Evolutionary conservation across 2,329 filamentous ascomycete species (phyloP).

Genomic region (Seiridium unicorne): DNA sequence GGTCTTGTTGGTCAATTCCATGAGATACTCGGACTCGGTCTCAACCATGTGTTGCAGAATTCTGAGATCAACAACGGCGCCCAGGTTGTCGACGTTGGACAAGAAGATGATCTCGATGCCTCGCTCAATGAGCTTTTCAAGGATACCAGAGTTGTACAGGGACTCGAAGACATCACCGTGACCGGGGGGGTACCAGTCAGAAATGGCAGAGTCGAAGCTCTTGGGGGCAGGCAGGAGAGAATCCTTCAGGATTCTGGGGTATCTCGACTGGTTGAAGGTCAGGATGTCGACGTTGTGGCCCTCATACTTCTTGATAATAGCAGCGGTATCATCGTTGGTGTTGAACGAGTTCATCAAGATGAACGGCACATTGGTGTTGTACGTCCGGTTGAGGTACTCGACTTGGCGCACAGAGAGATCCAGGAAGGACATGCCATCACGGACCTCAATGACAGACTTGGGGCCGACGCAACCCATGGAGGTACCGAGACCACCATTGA

Average conservation of each 20-base stretch:
- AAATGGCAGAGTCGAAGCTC: conserved; percentile 79
- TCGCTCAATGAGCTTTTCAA: conserved; percentile 92
- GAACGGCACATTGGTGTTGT: conserved; percentile 95
- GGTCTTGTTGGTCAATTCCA: conserved; percentile 99
- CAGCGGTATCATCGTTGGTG: conserved; percentile 95
- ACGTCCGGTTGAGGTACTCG: conserved; percentile 98
- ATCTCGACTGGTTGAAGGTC: conserved; percentile 99
- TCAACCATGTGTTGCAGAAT: conserved; percentile 99
- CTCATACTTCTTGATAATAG: conserved; percentile 99
- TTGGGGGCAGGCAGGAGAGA: conserved; percentile 95
- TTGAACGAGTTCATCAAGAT: conserved; percentile 99
- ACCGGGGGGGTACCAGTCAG: conserved; percentile 97
- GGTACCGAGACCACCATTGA: conserved; percentile 98
- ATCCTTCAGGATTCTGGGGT: conserved; percentile 97
- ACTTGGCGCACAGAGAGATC: conserved; percentile 98
- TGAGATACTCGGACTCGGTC: conserved; percentile 96
- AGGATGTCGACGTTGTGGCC: conserved; percentile 99
- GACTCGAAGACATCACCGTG: conserved; percentile 99
- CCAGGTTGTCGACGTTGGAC: conserved; percentile 98
- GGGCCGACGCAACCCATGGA: conserved; percentile 99
- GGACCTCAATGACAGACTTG: conserved; percentile 99
- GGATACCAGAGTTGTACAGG: conserved; percentile 96
- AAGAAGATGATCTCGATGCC: conserved; percentile 98
- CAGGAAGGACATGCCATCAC: conserved; percentile 99
- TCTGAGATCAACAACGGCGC: conserved; percentile 94